Percentiles rank a stretch among this genome's conserved stretches.
These are phyloP conservation scores for Corylus heterophylla DNA, from an alignment of 306 rosid species.

Conservation along the genomic window DNA sequence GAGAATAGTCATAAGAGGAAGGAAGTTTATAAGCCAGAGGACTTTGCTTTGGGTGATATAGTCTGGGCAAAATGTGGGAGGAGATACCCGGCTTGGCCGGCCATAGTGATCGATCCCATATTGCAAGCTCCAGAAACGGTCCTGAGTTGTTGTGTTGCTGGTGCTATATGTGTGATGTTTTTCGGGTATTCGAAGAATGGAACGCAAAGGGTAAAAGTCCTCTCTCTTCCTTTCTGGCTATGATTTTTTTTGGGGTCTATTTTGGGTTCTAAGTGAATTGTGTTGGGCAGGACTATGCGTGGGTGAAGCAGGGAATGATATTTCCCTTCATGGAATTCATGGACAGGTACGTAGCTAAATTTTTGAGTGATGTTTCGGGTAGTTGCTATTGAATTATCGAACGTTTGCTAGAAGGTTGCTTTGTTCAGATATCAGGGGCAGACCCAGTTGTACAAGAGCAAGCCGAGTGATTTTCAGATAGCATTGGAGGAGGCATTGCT, in stretches of 20 bases:
- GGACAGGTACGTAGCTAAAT: slow-evolving; percentile 60
- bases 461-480: slow-evolving; percentile 77
- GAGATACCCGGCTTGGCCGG: slow-evolving; percentile 96
- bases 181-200: slow-evolving; percentile 90
- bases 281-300: slow-evolving; percentile 82
- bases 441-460: slow-evolving; percentile 88
- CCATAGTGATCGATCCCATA: slow-evolving; percentile 88
- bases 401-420: slow-evolving; percentile 16
- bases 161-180: slow-evolving; percentile 88
- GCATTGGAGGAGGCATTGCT: slow-evolving; percentile 95
- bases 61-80: slow-evolving; percentile 98
- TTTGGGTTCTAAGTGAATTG: slow-evolving; percentile 22
- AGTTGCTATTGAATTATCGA: slow-evolving; percentile 18
- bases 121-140: slow-evolving; percentile 81
- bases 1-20: slow-evolving; percentile 47
- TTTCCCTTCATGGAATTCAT: slow-evolving; percentile 74
- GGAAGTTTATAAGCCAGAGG: slow-evolving; percentile 68
- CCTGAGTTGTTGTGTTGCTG: slow-evolving; percentile 64
- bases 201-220: slow-evolving; percentile 63
- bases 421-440: slow-evolving; percentile 82
- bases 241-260: slow-evolving; percentile 4
- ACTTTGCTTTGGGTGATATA: slow-evolving; percentile 85
- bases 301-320: slow-evolving; percentile 96
- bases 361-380: slow-evolving; percentile 2
- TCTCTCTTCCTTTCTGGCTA: not conserved